A percentile compares a stretch with the other conserved stretches of the same genome.
phyloP scores from a whole-genome alignment of 768 basidiomycete genomes.

The Psilocybe cyanescens region DNA sequence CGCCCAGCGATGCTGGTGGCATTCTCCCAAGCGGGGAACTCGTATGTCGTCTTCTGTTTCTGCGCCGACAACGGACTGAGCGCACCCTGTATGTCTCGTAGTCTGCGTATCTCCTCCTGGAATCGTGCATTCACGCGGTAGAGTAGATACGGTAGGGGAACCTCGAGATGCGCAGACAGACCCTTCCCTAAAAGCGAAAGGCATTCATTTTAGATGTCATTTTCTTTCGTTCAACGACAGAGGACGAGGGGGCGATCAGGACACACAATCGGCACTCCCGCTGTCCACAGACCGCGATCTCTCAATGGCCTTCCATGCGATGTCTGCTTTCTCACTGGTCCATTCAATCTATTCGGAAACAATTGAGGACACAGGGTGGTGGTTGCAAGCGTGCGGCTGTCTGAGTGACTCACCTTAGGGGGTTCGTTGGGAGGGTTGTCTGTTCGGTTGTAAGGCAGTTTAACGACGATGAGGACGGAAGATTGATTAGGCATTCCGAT shows the following conservation, averaged over 20 bases:
- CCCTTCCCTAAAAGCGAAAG: constrained; percentile 67
- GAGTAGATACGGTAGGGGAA: constrained; percentile 83
- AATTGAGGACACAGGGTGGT: constrained; percentile 1
- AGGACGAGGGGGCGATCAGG: neutral
- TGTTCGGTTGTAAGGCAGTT: constrained; percentile 79
- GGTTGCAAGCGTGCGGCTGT: constrained; percentile 5
- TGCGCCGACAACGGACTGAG: constrained; percentile 51
- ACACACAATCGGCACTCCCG: constrained; percentile 80
- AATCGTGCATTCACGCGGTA: constrained; percentile 85
- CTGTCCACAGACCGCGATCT: constrained; percentile 74
- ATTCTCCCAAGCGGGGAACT: constrained; percentile 32
- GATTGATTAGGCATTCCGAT: constrained; percentile 34
- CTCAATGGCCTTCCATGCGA: constrained; percentile 88
- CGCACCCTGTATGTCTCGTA: constrained; percentile 71
- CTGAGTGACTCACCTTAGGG: constrained; percentile 55
- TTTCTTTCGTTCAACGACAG: neutral
- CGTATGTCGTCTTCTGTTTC: neutral
- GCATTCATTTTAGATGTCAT: too few relatives aligned
- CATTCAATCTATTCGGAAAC: constrained; percentile 69
- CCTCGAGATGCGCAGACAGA: constrained; percentile 76
- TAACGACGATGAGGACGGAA: constrained; percentile 72
- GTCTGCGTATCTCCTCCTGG: constrained; percentile 81
- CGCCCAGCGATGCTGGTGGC: constrained; percentile 32
- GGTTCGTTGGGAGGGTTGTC: constrained; percentile 71
- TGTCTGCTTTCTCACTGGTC: constrained; percentile 82